A percentile compares a stretch with the other conserved stretches of the same genome.
Evolutionary conservation across 2,329 filamentous ascomycete genomes (phyloP).

Genomic region (Aspergillus sojae): DNA sequence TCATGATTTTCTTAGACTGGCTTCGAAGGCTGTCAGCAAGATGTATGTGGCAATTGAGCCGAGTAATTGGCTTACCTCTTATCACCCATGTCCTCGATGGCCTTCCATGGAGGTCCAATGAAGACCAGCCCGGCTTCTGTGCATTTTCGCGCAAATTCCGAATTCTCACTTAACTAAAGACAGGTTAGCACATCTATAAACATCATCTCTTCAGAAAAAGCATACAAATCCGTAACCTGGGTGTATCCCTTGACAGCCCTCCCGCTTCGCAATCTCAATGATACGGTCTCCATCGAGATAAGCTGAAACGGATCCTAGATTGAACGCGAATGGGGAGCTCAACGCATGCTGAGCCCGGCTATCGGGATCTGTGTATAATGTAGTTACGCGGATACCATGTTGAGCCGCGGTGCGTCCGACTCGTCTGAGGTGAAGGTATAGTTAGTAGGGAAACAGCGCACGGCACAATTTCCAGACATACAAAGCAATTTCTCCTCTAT

Average conservation of each 20-base stretch:
- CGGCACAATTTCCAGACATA: conserved; percentile 33
- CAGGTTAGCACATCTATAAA: conserved; percentile 6
- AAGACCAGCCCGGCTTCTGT: conserved; percentile 89
- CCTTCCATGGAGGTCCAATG: conserved; percentile 82
- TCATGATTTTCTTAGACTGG: conserved; percentile 95
- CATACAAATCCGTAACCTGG: conserved; percentile 86
- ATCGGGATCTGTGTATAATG: conserved; percentile 92
- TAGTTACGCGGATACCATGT: conserved; percentile 90
- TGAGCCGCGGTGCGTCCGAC: conserved; percentile 85
- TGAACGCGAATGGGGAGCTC: conserved; percentile 79
- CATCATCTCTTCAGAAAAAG: conserved; percentile 4
- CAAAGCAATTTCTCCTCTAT: conserved; percentile 94
- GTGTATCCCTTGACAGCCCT: conserved; percentile 88
- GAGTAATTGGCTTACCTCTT: conserved; percentile 63
- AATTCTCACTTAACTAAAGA: conserved; percentile 77
- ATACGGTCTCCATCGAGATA: conserved; percentile 95
- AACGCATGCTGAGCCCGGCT: conserved; percentile 83
- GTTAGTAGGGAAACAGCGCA: conserved; percentile 7
- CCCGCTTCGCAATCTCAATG: conserved; percentile 80
- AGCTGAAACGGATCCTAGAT: conserved; percentile 77
- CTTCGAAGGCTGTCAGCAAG: conserved; percentile 34
- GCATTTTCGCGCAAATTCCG: conserved; percentile 84
- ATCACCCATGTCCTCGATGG: conserved; percentile 83
- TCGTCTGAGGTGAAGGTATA: conserved; percentile 51
- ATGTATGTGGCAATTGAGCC: background rate